phyloP scores from a whole-genome alignment of 2,329 filamentous ascomycete species.

The Trichoderma endophyticum region DNA sequence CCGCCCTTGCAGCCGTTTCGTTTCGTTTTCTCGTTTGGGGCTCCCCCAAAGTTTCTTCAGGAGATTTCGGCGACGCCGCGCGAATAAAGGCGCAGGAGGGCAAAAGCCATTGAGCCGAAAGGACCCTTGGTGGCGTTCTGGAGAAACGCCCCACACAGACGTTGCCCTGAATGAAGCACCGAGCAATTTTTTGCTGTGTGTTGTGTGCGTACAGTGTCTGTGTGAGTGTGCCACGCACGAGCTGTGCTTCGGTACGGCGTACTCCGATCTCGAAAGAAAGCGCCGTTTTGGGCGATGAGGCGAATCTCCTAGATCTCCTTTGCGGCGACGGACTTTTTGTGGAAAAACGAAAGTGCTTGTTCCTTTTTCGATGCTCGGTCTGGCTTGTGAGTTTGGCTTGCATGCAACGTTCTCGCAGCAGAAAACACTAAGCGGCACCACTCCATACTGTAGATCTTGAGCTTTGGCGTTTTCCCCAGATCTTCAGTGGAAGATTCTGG shows the following conservation, averaged over 20 bases:
- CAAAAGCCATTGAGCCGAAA: constrained; percentile 1
- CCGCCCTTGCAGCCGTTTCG: constrained; percentile 15
- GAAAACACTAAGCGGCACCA: background rate
- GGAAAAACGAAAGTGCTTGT: background rate
- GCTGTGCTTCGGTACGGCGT: background rate
- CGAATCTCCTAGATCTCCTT: background rate
- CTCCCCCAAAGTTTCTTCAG: background rate
- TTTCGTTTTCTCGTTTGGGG: background rate
- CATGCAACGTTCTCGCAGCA: background rate
- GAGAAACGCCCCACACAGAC: background rate
- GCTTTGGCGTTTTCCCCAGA: constrained; percentile 1
- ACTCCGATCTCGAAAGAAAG: constrained; percentile 2
- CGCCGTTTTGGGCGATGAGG: background rate
- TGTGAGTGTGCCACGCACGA: background rate
- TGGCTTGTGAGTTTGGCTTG: background rate
- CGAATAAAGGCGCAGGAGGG: background rate
- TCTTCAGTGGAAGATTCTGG: constrained; percentile 4
- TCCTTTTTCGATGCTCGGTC: background rate
- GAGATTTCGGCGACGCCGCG: constrained; percentile 19
- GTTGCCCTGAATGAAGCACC: background rate
- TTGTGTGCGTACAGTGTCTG: background rate
- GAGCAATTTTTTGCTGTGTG: background rate
- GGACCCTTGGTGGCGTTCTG: constrained; percentile 6
- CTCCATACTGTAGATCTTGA: background rate
- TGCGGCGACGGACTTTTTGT: background rate